phyloP scores from a whole-genome alignment of 306 rosid species.

The Potentilla sterilis region DNA sequence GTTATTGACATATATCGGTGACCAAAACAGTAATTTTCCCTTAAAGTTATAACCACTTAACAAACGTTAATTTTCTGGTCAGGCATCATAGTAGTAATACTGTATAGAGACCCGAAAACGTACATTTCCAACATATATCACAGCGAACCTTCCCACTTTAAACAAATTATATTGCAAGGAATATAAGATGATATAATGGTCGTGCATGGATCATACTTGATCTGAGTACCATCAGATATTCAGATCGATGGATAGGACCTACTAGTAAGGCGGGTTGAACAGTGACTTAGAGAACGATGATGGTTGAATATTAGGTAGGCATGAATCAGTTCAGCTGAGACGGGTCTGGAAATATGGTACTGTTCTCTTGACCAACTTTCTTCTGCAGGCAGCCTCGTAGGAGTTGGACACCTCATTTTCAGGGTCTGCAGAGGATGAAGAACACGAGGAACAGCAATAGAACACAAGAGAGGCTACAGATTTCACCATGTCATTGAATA shows the following conservation, averaged over 20 bases:
- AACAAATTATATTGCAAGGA: background rate
- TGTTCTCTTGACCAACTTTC: background rate
- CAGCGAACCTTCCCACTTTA: too few species aligned
- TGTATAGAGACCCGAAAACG: background rate
- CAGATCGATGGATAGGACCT: background rate
- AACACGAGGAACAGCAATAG: background rate
- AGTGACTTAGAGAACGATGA: background rate
- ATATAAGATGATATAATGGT: background rate
- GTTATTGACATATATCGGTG: too few species aligned
- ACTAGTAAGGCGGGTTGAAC: background rate
- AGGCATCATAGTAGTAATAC: too few species aligned
- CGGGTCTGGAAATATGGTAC: background rate
- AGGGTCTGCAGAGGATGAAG: background rate
- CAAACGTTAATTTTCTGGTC: too few species aligned
- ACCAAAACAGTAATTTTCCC: too few species aligned
- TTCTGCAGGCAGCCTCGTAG: background rate
- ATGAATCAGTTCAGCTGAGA: background rate
- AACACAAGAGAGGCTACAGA: background rate
- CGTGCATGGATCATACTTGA: background rate
- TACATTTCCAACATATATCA: background rate
- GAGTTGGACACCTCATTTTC: background rate
- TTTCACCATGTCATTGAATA: conserved; percentile 1
- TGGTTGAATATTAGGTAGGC: background rate
- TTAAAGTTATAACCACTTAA: too few species aligned
- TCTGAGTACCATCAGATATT: too few species aligned